Conservation (phyloP, 768 basidiomycete genomes). For the Leccinum boreale region DNA sequence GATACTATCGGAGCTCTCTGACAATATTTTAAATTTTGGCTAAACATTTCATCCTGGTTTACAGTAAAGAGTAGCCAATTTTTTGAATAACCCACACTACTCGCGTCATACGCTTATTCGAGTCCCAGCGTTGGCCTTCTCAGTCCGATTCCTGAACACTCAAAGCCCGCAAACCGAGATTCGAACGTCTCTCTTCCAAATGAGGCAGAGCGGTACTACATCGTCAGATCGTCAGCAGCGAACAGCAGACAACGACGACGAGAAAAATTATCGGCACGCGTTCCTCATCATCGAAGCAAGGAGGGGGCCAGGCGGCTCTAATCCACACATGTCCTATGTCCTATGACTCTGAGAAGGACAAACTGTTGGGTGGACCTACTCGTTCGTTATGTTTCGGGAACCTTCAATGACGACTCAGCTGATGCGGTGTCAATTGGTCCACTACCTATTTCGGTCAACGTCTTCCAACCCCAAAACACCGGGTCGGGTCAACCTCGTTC, state of each 20-base stretch:
- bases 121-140: constrained; percentile 11
- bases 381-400: constrained; percentile 80
- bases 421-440: constrained; percentile 39
- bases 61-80: too few relatives aligned
- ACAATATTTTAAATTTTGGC: too few relatives aligned
- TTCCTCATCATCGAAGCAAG: constrained; percentile 96
- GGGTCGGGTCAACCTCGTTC: constrained; percentile 47
- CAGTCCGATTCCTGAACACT: constrained; percentile 30
- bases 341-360: constrained; percentile 88
- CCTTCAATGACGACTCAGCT: constrained; percentile 69
- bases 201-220: constrained; percentile 74
- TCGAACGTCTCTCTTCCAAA: constrained; percentile 72
- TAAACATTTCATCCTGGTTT: too few relatives aligned
- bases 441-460: constrained; percentile 23
- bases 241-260: constrained; percentile 61
- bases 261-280: constrained; percentile 94
- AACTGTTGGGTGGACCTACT: constrained; percentile 85
- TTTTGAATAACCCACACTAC: too few relatives aligned
- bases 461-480: constrained; percentile 22
- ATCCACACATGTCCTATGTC: constrained; percentile 91
- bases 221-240: constrained; percentile 86
- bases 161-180: constrained; percentile 47
- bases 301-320: constrained; percentile 64
- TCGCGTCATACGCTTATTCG: constrained; percentile 24
- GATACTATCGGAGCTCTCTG: constrained; percentile 78